Conservation (phyloP, 208 protist species). For the Leishmania tarentolae region DNA sequence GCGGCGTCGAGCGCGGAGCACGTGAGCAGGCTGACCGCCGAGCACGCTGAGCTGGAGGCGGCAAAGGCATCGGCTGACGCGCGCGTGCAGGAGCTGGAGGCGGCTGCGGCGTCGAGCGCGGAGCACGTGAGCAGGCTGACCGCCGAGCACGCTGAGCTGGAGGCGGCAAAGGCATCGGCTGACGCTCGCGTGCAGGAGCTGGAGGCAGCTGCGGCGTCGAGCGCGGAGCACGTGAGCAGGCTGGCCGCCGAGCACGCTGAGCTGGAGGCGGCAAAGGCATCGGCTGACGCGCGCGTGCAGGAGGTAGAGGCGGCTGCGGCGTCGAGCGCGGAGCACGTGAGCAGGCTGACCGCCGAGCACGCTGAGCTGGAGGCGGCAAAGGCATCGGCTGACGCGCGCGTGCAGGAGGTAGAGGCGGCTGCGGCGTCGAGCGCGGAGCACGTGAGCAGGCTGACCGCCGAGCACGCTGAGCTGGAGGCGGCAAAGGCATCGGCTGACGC, state of each 20-base stretch:
- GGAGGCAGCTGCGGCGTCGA: not conserved
- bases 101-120: not conserved
- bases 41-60: conserved; percentile 19
- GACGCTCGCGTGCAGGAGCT: conserved; percentile 1
- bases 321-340: not conserved
- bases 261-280: conserved; percentile 14
- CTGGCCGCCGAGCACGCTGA: conserved; percentile 1
- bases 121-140: conserved; percentile 2
- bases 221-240: not conserved
- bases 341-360: not conserved
- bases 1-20: too few relatives aligned
- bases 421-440: not conserved
- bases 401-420: conserved; percentile 11
- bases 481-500: conserved; percentile 6
- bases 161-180: conserved; percentile 3
- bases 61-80: not conserved
- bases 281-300: not conserved
- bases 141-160: conserved; percentile 6
- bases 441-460: not conserved
- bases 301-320: conserved; percentile 14
- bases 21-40: too few relatives aligned
- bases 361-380: conserved; percentile 13
- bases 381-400: not conserved
- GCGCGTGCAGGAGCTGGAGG: conserved; percentile 12
- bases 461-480: conserved; percentile 8